A percentile compares a stretch with the other conserved stretches of the same genome.
Evolutionary conservation across 2,329 filamentous ascomycete genomes (phyloP).

Genomic region (Fusarium sp.): DNA sequence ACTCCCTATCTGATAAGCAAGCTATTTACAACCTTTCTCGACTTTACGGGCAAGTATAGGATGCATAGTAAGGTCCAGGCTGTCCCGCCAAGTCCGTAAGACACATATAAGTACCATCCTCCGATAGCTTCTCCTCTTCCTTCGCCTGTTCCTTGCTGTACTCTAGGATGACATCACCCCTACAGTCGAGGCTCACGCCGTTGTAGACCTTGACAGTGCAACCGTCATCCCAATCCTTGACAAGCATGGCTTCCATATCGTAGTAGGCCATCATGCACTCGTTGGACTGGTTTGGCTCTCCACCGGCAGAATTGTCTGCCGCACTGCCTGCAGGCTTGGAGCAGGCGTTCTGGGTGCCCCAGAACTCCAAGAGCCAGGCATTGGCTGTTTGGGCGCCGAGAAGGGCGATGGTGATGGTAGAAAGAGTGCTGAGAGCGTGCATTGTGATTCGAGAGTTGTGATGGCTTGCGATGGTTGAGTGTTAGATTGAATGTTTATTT

Average conservation of each 20-base stretch:
- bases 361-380: conserved; percentile 29
- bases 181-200: background rate
- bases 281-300: background rate
- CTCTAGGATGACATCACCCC: background rate
- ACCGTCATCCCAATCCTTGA: conserved; percentile 29
- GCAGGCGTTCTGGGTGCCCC: conserved; percentile 29
- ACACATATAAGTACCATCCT: conserved; percentile 24
- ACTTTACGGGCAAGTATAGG: background rate
- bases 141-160: conserved; percentile 11
- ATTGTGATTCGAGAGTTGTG: conserved; percentile 4
- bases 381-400: conserved; percentile 25
- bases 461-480: background rate
- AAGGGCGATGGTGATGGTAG: conserved; percentile 17
- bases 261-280: conserved; percentile 28
- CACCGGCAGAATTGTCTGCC: conserved; percentile 18
- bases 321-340: background rate
- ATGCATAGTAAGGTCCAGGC: conserved; percentile 22
- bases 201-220: conserved; percentile 28
- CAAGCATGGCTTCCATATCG: conserved; percentile 23
- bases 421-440: conserved; percentile 20
- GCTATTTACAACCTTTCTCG: no score
- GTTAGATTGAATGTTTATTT: background rate
- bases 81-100: conserved; percentile 14
- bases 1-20: no score
- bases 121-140: conserved; percentile 12